phyloP scores from a whole-genome alignment of 169 alveolate species.

The Cryptosporidium tyzzeri region DNA sequence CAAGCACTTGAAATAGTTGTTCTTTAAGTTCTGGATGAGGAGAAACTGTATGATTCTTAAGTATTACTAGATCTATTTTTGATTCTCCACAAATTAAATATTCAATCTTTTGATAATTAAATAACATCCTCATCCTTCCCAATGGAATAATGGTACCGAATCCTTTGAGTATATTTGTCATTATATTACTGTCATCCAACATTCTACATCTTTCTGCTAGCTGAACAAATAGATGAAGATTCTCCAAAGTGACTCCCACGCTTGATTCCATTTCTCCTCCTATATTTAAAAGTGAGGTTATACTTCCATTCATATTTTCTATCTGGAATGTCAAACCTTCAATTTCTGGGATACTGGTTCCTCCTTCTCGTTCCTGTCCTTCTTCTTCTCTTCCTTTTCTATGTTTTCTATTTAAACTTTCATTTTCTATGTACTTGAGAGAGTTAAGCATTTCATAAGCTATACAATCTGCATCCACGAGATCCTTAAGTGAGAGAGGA shows the following conservation, averaged over 20 bases:
- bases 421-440: conserved; percentile 80
- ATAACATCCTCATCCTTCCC: conserved; percentile 89
- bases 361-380: neutral
- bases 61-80: conserved; percentile 85
- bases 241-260: conserved; percentile 83
- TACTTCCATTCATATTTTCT: conserved; percentile 69
- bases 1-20: conserved; percentile 87
- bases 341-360: conserved; percentile 30
- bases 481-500: conserved; percentile 82
- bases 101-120: conserved; percentile 85
- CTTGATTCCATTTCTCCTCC: conserved; percentile 42
- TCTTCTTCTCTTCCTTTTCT: neutral
- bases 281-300: conserved; percentile 21
- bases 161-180: conserved; percentile 86
- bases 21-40: conserved; percentile 84
- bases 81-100: conserved; percentile 92
- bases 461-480: conserved; percentile 86
- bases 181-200: conserved; percentile 85
- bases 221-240: conserved; percentile 84
- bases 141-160: conserved; percentile 89
- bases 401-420: conserved; percentile 73
- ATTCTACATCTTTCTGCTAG: conserved; percentile 86
- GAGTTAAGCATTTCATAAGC: conserved; percentile 87
- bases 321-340: conserved; percentile 72
- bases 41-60: conserved; percentile 89